These are phyloP conservation scores for Chionographis japonica DNA, from an alignment of 106 monocot genomes.

Conservation along the genomic window DNA sequence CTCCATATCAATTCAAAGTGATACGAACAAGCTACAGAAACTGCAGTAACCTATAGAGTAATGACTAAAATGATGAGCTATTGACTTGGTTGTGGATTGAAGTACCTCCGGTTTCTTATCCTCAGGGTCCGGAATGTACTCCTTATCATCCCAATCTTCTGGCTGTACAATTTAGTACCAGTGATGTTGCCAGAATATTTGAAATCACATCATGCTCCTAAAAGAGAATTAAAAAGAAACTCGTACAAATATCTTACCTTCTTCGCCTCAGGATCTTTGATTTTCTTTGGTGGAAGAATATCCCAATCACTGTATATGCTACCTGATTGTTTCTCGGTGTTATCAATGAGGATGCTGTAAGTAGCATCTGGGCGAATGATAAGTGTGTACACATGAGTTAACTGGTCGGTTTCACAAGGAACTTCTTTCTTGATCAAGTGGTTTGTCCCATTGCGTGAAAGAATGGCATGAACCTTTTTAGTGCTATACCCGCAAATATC, in stretches of 20 bases:
- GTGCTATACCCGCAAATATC: constrained; percentile 43
- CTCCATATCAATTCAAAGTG: too few species aligned
- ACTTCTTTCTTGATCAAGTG: constrained; percentile 55
- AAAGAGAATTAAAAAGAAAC: background rate
- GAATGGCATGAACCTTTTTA: constrained; percentile 53
- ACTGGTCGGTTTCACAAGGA: constrained; percentile 46
- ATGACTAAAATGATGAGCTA: too few species aligned
- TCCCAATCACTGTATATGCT: constrained; percentile 50
- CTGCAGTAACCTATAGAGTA: too few species aligned
- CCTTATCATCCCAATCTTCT: constrained; percentile 76
- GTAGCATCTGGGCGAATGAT: constrained; percentile 47
- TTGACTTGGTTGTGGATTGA: too few species aligned
- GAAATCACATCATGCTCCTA: background rate
- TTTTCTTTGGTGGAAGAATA: constrained; percentile 52
- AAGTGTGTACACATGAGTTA: constrained; percentile 58
- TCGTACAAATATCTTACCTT: constrained; percentile 22
- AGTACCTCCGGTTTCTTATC: constrained; percentile 69
- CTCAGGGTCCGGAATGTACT: constrained; percentile 59
- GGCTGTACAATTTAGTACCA: constrained; percentile 26
- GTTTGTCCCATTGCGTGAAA: constrained; percentile 42
- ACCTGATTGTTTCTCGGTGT: constrained; percentile 42
- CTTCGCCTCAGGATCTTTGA: constrained; percentile 72
- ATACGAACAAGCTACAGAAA: too few species aligned
- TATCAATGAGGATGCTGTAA: constrained; percentile 56
- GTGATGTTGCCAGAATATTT: background rate